phyloP scores from a whole-genome alignment of 2,329 filamentous ascomycete genomes.

The Talaromyces marneffei region DNA sequence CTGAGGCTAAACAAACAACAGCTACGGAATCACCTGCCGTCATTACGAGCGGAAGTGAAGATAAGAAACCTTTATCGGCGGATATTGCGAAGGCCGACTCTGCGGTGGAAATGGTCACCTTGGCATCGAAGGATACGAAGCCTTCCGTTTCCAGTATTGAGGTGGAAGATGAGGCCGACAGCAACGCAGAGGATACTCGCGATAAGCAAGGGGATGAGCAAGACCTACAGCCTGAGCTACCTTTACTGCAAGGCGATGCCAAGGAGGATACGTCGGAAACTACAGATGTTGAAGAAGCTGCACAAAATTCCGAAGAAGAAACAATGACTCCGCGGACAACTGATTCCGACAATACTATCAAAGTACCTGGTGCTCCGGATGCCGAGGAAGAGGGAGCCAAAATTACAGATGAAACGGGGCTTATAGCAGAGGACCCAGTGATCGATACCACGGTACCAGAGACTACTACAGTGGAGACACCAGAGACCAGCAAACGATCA shows the following conservation, averaged over 20 bases:
- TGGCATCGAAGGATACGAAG: slow-evolving; percentile 11
- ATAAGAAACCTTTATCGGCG: slow-evolving; percentile 15
- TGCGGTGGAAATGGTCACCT: slow-evolving; percentile 19
- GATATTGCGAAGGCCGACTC: slow-evolving; percentile 21
- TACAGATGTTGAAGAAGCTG: neutral
- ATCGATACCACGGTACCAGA: neutral
- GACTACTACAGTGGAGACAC: neutral
- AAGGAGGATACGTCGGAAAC: neutral
- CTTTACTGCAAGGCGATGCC: neutral
- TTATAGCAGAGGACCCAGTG: neutral
- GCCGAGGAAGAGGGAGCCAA: neutral
- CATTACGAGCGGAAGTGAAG: neutral
- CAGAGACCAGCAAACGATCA: neutral
- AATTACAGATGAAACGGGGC: neutral
- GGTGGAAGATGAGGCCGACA: neutral
- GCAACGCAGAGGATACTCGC: neutral
- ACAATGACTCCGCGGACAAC: neutral
- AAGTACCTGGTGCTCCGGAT: neutral
- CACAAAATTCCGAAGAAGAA: neutral
- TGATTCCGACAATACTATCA: slow-evolving; percentile 2
- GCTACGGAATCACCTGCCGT: neutral
- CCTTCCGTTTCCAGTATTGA: neutral
- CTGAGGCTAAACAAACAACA: neutral
- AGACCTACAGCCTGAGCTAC: neutral
- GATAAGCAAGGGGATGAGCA: neutral